Evolutionary conservation across 257 asterid genomes (phyloP).

Genomic region (Marsdenia floribunda): DNA sequence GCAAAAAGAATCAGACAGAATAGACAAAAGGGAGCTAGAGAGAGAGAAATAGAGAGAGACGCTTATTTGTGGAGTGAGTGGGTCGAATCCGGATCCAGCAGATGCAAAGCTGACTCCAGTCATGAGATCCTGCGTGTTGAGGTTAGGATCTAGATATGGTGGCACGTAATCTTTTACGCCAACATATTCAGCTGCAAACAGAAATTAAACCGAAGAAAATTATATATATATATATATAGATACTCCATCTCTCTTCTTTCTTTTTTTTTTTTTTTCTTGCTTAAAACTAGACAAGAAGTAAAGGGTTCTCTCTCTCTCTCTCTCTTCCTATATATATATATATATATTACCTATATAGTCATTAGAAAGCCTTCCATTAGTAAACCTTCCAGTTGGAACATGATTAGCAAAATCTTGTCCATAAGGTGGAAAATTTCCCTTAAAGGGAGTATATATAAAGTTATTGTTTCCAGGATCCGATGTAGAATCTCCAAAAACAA

Average conservation of each 20-base stretch:
- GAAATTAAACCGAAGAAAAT: not conserved
- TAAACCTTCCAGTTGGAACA: conserved; percentile 65
- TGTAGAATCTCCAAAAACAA: conserved; percentile 78
- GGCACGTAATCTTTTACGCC: conserved; percentile 65
- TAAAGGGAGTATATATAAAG: conserved; percentile 39
- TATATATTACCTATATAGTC: conserved; percentile 52
- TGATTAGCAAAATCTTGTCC: conserved; percentile 60
- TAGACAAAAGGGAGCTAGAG: too few species aligned
- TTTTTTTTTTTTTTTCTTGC: not conserved
- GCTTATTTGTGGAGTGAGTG: conserved; percentile 53
- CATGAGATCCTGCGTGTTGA: conserved; percentile 42
- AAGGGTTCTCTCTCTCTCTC: not conserved
- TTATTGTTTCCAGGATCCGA: conserved; percentile 81
- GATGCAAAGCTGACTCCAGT: conserved; percentile 89
- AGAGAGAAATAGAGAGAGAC: conserved; percentile 33
- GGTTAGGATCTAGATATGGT: conserved; percentile 57
- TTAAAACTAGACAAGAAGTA: not conserved
- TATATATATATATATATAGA: too few species aligned
- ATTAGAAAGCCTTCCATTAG: conserved; percentile 59
- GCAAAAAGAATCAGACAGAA: too few species aligned
- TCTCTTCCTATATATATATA: too few species aligned
- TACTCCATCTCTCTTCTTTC: too few species aligned
- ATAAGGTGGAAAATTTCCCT: conserved; percentile 64
- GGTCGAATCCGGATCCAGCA: conserved; percentile 85
- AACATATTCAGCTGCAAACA: conserved; percentile 48